Evolutionary conservation across 192 early-diverging fungal genomes (phyloP).

Genomic region (Umbelopsis isabellina): DNA sequence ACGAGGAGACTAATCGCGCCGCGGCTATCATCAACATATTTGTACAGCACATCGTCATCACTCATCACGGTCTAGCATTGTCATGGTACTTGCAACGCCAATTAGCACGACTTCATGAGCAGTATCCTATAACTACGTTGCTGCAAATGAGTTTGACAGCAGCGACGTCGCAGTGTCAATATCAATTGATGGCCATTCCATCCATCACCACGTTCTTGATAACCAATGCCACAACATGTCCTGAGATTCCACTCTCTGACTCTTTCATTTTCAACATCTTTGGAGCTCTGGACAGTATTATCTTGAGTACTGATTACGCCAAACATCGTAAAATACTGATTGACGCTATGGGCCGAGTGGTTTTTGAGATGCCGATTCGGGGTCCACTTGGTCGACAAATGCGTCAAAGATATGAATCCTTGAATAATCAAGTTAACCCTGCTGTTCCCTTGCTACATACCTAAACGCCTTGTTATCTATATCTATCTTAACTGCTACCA

Average conservation of each 20-base stretch:
- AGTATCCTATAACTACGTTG: constrained; percentile 2
- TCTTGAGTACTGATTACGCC: not conserved
- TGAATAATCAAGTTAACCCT: not conserved
- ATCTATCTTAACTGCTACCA: not conserved
- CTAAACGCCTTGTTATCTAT: not conserved
- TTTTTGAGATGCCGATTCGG: constrained; percentile 14
- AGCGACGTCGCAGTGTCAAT: not conserved
- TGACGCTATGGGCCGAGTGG: not conserved
- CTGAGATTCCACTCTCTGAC: constrained; percentile 1
- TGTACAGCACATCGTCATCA: constrained; percentile 1
- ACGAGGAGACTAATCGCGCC: not conserved
- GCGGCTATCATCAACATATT: not conserved
- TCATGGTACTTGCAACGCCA: constrained; percentile 6
- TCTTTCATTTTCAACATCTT: constrained; percentile 7
- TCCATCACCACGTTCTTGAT: constrained; percentile 3
- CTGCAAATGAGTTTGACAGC: not conserved
- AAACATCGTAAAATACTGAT: not conserved
- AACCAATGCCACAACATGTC: constrained; percentile 12
- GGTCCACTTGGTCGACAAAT: constrained; percentile 6
- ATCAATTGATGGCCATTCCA: not conserved
- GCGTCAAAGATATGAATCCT: not conserved
- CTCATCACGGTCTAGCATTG: not conserved
- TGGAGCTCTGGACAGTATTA: not conserved
- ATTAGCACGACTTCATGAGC: constrained; percentile 1
- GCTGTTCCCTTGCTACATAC: not conserved